phyloP scores from a whole-genome alignment of 805 yeast genomes.

The Pichia thaimueangensis region DNA sequence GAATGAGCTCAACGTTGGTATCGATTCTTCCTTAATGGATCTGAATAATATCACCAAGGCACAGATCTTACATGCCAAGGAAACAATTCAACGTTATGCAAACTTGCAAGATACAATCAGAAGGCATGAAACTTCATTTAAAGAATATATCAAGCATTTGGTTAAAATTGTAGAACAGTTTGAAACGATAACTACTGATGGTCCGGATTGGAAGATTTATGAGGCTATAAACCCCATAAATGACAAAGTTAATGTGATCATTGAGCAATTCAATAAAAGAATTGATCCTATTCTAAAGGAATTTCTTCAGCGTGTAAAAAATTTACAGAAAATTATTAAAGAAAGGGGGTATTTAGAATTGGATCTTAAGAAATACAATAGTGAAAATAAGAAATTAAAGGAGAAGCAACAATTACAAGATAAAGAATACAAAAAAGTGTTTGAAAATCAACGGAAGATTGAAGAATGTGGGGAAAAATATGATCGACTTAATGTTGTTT shows the following conservation, averaged over 20 bases:
- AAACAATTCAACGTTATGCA: constrained; percentile 2
- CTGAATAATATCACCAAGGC: neutral
- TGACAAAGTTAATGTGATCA: neutral
- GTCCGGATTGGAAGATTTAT: neutral
- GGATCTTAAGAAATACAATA: constrained; percentile 19
- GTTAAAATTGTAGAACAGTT: constrained; percentile 4
- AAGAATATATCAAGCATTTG: neutral
- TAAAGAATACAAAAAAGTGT: constrained; percentile 33
- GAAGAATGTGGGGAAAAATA: constrained; percentile 32
- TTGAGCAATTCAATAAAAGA: constrained; percentile 1
- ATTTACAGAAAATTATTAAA: constrained; percentile 21
- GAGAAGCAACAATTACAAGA: constrained; percentile 28
- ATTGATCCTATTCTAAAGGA: neutral
- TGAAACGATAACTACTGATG: constrained; percentile 15
- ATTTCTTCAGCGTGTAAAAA: constrained; percentile 18
- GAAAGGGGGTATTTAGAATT: constrained; percentile 20
- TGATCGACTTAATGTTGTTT: constrained; percentile 30
- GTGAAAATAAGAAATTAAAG: constrained; percentile 16
- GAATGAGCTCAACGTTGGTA: constrained; percentile 1
- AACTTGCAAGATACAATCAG: neutral
- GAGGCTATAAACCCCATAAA: neutral
- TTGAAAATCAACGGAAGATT: constrained; percentile 27
- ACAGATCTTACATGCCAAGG: constrained; percentile 4
- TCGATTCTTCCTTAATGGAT: neutral
- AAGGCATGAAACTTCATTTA: neutral